A percentile compares a stretch with the other conserved stretches of the same genome.
Evolutionary conservation across 441 rosid species (phyloP).

Genomic region (Erysimum cheiri): DNA sequence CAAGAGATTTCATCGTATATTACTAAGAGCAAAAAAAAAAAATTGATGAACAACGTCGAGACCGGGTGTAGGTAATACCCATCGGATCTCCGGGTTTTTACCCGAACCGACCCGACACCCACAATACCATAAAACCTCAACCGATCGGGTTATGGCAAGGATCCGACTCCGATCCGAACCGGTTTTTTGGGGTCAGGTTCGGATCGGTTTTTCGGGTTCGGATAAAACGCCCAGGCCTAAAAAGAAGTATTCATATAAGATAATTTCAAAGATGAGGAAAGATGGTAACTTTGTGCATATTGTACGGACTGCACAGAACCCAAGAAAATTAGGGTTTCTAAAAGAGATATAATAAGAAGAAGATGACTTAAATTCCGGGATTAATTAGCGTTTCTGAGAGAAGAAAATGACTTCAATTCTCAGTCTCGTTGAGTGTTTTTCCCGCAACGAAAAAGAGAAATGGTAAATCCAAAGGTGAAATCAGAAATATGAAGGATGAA

Average conservation of each 20-base stretch:
- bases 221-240: too few relatives aligned
- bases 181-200: too few relatives aligned
- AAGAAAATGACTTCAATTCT: background rate
- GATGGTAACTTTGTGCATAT: slow-evolving; percentile 26
- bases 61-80: too few relatives aligned
- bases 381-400: background rate
- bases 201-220: too few relatives aligned
- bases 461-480: background rate
- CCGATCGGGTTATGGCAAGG: too few relatives aligned
- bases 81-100: too few relatives aligned
- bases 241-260: background rate
- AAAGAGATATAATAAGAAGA: background rate
- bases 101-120: too few relatives aligned
- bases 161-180: too few relatives aligned
- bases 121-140: too few relatives aligned
- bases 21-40: too few relatives aligned
- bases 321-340: background rate
- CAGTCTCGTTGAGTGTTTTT: slow-evolving; percentile 14
- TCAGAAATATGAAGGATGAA: background rate
- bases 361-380: background rate
- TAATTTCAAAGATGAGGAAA: slow-evolving; percentile 4
- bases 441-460: background rate
- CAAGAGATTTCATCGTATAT: too few relatives aligned
- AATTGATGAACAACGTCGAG: too few relatives aligned
- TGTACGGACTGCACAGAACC: background rate